A percentile compares a stretch with the other conserved stretches of the same genome.
These are phyloP conservation scores for Lentinula boryana DNA, from an alignment of 768 basidiomycete species.

Conservation along the genomic window DNA sequence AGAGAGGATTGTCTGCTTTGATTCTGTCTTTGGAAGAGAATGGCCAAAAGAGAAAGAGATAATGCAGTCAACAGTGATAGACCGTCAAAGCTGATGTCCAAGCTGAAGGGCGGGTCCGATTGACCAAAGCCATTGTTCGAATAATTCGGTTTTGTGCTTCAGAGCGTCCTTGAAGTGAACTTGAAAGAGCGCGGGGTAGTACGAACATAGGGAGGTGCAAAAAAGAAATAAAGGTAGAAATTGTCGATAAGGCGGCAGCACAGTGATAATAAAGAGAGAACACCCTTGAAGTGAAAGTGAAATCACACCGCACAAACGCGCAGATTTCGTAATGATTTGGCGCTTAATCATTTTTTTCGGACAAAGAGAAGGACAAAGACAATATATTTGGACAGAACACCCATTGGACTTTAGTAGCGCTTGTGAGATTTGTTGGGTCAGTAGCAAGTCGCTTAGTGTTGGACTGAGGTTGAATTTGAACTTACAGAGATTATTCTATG, in stretches of 20 bases:
- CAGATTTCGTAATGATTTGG: background rate
- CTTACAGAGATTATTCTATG: too few relatives aligned
- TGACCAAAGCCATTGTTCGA: background rate
- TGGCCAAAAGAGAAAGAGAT: background rate
- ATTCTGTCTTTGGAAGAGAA: background rate
- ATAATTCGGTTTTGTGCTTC: background rate
- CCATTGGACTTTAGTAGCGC: too few relatives aligned
- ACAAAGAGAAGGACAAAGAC: background rate
- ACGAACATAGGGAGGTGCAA: background rate
- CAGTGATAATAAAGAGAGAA: slow-evolving; percentile 3
- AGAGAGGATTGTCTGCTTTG: background rate
- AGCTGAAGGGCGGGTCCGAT: background rate
- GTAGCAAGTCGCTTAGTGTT: too few relatives aligned
- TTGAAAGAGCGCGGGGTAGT: background rate
- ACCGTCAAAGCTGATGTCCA: background rate
- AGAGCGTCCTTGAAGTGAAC: background rate
- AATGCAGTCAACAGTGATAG: background rate
- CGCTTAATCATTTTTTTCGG: background rate
- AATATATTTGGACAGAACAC: background rate
- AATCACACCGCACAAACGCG: background rate
- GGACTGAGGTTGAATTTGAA: too few relatives aligned
- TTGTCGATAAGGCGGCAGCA: background rate
- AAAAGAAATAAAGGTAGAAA: background rate
- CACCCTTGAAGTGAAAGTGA: background rate
- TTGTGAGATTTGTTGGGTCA: too few relatives aligned